Percentiles rank a stretch among this genome's conserved stretches.
Evolutionary conservation across 2,329 filamentous ascomycete species (phyloP).

Genomic region (Apiospora malaysiana): DNA sequence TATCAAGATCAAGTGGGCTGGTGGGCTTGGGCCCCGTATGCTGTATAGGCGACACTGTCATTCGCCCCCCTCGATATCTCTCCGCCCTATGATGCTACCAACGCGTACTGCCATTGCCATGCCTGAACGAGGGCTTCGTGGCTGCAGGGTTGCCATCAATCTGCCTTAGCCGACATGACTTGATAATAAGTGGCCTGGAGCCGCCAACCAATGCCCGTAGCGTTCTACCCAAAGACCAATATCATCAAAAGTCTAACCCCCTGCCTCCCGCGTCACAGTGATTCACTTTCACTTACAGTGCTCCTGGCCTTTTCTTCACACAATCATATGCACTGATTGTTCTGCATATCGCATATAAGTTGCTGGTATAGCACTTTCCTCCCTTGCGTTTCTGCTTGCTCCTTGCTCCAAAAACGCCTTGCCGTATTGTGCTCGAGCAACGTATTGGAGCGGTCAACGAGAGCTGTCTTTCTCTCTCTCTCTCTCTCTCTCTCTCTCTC

Average conservation of each 20-base stretch:
- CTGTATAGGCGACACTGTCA: neutral
- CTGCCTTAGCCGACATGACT: neutral
- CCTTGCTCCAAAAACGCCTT: neutral
- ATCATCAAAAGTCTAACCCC: neutral
- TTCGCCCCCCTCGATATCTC: neutral
- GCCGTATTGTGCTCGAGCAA: neutral
- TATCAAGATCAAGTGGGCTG: slow-evolving; percentile 3
- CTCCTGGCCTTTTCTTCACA: neutral
- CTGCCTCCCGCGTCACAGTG: neutral
- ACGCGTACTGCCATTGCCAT: neutral
- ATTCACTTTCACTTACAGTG: neutral
- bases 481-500: neutral
- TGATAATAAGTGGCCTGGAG: neutral
- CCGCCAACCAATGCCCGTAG: neutral
- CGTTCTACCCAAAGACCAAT: neutral
- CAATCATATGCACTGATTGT: neutral
- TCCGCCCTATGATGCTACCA: neutral
- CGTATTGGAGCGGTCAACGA: neutral
- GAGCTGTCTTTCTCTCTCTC: too few relatives aligned
- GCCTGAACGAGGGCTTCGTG: neutral
- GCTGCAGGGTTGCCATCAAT: neutral
- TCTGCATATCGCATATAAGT: neutral
- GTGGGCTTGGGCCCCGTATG: neutral
- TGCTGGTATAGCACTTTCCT: neutral
- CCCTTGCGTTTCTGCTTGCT: neutral